Conservation (phyloP, 2,329 filamentous ascomycete species). For the Diaporthe citriasiana region DNA sequence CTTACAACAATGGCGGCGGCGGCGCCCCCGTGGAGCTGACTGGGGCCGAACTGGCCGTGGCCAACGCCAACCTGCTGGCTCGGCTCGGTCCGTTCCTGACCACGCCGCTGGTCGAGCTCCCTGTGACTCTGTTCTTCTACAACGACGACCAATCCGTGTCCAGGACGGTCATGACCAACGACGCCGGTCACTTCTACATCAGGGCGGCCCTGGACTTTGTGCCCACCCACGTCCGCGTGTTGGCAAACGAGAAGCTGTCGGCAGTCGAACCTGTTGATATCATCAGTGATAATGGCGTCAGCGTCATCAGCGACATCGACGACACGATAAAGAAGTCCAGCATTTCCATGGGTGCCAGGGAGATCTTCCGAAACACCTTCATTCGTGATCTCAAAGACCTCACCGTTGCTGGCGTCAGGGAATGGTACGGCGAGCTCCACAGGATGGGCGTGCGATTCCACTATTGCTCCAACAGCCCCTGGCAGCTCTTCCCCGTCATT, state of each 20-base stretch:
- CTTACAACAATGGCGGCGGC: constrained; percentile 51
- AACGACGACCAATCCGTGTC: constrained; percentile 87
- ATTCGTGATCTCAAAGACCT: constrained; percentile 86
- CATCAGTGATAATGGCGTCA: constrained; percentile 84
- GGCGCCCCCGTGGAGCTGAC: constrained; percentile 69
- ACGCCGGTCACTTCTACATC: constrained; percentile 88
- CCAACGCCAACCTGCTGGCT: constrained; percentile 90
- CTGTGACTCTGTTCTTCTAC: constrained; percentile 96
- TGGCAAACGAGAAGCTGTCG: constrained; percentile 89
- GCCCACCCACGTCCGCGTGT: constrained; percentile 88
- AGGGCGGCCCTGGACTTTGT: constrained; percentile 89
- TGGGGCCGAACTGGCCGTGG: constrained; percentile 80
- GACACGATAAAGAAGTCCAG: constrained; percentile 98
- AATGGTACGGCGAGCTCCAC: constrained; percentile 88
- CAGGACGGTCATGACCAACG: constrained; percentile 86
- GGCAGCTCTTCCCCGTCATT: constrained; percentile 94
- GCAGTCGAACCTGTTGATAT: constrained; percentile 83
- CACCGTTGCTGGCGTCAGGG: constrained; percentile 86
- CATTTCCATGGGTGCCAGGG: constrained; percentile 86
- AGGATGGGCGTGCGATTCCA: constrained; percentile 89
- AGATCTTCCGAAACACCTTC: constrained; percentile 97
- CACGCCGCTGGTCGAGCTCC: constrained; percentile 80
- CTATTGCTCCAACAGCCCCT: constrained; percentile 99
- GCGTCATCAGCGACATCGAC: constrained; percentile 96
- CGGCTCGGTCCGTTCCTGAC: constrained; percentile 91